phyloP scores from a whole-genome alignment of 495 filamentous ascomycete genomes.

The Lepraria neglecta region DNA sequence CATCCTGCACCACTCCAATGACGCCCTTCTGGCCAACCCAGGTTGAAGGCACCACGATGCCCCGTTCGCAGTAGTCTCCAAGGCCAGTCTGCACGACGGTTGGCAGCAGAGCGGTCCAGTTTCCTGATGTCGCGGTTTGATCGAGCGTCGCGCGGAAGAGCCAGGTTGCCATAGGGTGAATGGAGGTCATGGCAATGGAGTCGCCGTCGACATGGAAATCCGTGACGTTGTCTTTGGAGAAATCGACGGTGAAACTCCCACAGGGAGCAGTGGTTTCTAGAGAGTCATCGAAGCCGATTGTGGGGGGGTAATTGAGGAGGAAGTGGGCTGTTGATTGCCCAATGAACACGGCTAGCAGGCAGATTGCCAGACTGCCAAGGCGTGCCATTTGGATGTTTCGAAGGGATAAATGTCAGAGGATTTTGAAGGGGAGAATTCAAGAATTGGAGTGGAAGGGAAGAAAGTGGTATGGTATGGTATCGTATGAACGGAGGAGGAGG shows the following conservation, averaged over 20 bases:
- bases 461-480: no score
- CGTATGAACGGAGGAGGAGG: no score
- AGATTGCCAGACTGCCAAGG: neutral
- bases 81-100: constrained; percentile 41
- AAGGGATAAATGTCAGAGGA: no score
- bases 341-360: neutral
- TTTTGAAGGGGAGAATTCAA: no score
- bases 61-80: constrained; percentile 40
- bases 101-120: constrained; percentile 46
- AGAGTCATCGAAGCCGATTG: constrained; percentile 45
- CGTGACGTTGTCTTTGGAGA: constrained; percentile 31
- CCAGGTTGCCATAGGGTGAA: constrained; percentile 43
- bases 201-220: constrained; percentile 50
- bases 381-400: no score
- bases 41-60: constrained; percentile 35
- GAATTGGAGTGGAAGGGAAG: no score
- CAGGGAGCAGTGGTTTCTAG: constrained; percentile 39
- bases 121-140: constrained; percentile 33
- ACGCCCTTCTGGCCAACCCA: constrained; percentile 47
- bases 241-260: constrained; percentile 40
- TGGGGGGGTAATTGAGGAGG: constrained; percentile 37
- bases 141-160: constrained; percentile 47
- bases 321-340: constrained; percentile 40
- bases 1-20: constrained; percentile 39
- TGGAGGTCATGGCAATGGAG: constrained; percentile 34